Conservation (phyloP, 257 asterid genomes). For the Ligustrum vulgare region DNA sequence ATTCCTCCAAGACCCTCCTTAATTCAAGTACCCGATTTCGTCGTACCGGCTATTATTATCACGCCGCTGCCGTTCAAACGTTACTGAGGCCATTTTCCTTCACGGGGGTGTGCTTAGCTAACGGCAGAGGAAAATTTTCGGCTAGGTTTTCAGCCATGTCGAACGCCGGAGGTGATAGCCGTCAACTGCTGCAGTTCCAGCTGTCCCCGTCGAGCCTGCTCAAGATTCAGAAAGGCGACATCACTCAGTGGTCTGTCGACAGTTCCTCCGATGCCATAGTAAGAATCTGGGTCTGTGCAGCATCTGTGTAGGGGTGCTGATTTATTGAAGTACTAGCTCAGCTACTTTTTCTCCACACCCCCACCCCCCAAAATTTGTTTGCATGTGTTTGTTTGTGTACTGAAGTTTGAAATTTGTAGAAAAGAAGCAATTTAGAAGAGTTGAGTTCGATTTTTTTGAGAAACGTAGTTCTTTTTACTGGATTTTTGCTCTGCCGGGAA, state of each 20-base stretch:
- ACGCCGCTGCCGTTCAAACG: constrained; percentile 19
- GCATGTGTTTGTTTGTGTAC: neutral
- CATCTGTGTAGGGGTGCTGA: neutral
- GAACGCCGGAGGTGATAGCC: constrained; percentile 34
- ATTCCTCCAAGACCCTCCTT: constrained; percentile 22
- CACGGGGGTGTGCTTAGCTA: constrained; percentile 18
- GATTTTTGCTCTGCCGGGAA: neutral
- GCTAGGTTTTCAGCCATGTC: constrained; percentile 57
- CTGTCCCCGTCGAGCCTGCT: constrained; percentile 55
- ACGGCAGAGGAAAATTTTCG: constrained; percentile 21
- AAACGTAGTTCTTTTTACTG: neutral
- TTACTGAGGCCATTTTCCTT: constrained; percentile 31
- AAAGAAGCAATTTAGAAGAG: neutral
- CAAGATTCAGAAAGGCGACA: constrained; percentile 78
- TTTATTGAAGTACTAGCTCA: neutral
- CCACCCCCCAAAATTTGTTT: neutral
- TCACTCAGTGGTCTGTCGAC: constrained; percentile 81
- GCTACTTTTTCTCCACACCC: neutral
- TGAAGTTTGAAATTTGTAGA: neutral
- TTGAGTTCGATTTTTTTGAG: neutral
- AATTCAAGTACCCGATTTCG: constrained; percentile 21
- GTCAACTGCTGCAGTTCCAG: constrained; percentile 37
- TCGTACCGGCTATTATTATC: neutral
- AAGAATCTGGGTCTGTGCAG: constrained; percentile 26
- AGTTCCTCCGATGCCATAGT: constrained; percentile 94